Evolutionary conservation across 352 stramenopile genomes (phyloP), one percentile per base, ranked within the genome.

Genomic region (Phytophthora meadii): DNA sequence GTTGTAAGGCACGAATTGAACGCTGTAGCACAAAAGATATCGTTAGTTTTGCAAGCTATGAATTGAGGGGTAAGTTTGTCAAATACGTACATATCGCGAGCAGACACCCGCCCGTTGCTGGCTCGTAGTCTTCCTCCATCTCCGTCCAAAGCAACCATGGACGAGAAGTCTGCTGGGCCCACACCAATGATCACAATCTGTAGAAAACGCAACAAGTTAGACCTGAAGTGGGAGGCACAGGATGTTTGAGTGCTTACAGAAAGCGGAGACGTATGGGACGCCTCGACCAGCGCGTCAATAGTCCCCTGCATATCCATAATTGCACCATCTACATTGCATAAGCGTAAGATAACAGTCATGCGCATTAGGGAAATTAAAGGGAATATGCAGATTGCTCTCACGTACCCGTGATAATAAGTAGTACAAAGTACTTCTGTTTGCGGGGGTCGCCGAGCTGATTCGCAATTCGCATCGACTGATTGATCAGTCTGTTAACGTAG

Each of bases 231-330:
- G 12, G 50, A 17, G 30, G 11, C 19, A 27, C 3, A 9, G 6
- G 50, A 42, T 17, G 34, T 2, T 4, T 45, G 5, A 15, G 8
- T 48, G 24, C 60, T 51, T 68, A 85, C 78, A 42, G 76, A 86
- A 34, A 91, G 62, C 17, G 77, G 79, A 17, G 76, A 64, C 15
- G 60, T 79, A 46, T 89, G 65, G 1, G 80, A 87, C 3, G 82
- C 84, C 11, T 82, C 74, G 19, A 90, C 77, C 19, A 93, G 70
- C 5, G 81, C 70, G 25, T 83, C 73, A 54, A 87, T 80, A 10
- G 82, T 90, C 14, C 54, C 59, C 19, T 88, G 71, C 85, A 97
- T 95, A 60, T 97, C 90, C 77, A 95, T 94, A 46, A 97, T 96
- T 22, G 77, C 85, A 34, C 89, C 90, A 65, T 97, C 81, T 84